These are phyloP conservation scores for Quercus dentata DNA, from an alignment of 306 rosid genomes.

Conservation along the genomic window DNA sequence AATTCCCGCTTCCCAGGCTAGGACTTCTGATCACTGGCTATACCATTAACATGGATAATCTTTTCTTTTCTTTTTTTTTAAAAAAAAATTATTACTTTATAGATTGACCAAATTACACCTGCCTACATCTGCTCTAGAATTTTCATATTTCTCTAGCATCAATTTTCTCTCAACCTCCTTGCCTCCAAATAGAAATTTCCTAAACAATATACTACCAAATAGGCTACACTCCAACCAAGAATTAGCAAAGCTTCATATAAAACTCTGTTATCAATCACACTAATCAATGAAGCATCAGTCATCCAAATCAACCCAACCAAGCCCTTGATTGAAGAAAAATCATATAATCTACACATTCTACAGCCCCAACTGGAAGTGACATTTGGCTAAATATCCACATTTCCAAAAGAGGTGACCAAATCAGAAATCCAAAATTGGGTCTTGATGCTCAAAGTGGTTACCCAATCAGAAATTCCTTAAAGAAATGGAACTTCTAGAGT, in stretches of 20 bases:
- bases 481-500: conserved; percentile 8
- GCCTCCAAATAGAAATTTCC: conserved; percentile 5
- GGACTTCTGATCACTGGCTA: not conserved
- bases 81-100: too few species aligned
- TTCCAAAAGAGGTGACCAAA: conserved; percentile 21
- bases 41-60: not conserved
- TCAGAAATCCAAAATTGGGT: conserved; percentile 25
- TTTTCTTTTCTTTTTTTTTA: not conserved
- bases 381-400: conserved; percentile 17
- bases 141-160: not conserved
- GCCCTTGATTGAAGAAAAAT: conserved; percentile 31
- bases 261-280: conserved; percentile 19
- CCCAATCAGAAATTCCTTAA: not conserved
- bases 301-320: conserved; percentile 19
- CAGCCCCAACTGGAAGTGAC: conserved; percentile 22
- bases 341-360: conserved; percentile 36
- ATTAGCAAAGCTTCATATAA: not conserved
- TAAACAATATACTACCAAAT: conserved; percentile 3
- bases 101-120: too few species aligned
- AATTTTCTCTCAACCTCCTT: not conserved
- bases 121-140: too few species aligned
- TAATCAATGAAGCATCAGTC: conserved; percentile 20
- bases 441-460: conserved; percentile 33
- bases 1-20: not conserved
- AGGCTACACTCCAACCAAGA: too few species aligned